Evolutionary conservation across 2,329 filamentous ascomycete species (phyloP).

Genomic region (Pseudogymnoascus sp.): DNA sequence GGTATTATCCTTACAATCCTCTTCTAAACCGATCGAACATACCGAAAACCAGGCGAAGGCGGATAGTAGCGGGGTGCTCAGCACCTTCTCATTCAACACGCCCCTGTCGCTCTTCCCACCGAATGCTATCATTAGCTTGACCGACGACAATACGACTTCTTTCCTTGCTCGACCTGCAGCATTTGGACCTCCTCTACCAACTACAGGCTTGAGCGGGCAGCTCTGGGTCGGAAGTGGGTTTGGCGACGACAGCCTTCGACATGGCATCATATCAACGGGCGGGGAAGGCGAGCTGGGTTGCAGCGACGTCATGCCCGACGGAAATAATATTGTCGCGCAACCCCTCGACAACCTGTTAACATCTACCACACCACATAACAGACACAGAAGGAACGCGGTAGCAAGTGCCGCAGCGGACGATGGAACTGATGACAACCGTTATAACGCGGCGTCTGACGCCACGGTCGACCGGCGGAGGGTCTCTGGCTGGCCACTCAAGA

Average conservation of each 20-base stretch:
- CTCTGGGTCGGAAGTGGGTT: conserved; percentile 94
- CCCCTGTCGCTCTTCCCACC: conserved; percentile 89
- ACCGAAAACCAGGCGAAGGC: conserved; percentile 15
- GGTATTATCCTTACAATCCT: conserved; percentile 26
- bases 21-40: conserved; percentile 17
- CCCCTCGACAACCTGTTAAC: conserved; percentile 13
- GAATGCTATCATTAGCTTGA: conserved; percentile 90
- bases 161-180: conserved; percentile 90
- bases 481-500: not conserved
- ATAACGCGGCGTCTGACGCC: not conserved
- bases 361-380: conserved; percentile 27
- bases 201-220: conserved; percentile 74
- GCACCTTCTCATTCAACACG: conserved; percentile 64
- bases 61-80: conserved; percentile 39
- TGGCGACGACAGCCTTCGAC: conserved; percentile 57
- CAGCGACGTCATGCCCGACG: conserved; percentile 73
- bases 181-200: conserved; percentile 75
- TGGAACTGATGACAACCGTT: conserved; percentile 64
- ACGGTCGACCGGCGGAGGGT: not conserved
- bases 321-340: conserved; percentile 18
- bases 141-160: conserved; percentile 96
- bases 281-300: conserved; percentile 85
- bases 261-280: conserved; percentile 28
- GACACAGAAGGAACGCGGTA: conserved; percentile 31
- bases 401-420: conserved; percentile 46